Evolutionary conservation across 768 basidiomycete species (phyloP), one percentile per base, ranked within the genome.

Genomic region (Galerina marginata): DNA sequence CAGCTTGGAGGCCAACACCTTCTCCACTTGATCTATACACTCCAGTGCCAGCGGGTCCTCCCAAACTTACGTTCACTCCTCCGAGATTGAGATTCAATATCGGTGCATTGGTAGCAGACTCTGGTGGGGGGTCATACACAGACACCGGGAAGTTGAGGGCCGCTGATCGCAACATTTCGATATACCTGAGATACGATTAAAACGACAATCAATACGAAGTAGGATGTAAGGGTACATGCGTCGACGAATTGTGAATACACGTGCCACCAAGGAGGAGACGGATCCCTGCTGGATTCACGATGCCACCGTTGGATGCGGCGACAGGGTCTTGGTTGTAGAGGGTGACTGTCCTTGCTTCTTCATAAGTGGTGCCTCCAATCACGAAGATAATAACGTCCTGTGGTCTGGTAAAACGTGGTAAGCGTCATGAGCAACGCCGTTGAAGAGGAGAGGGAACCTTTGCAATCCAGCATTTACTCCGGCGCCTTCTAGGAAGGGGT

Each of bases 301-400:
- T 76, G 39, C 79, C 78, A 16, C 79, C 79, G 59, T 76, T 79
- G n/a, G 83, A 75, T 14, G 79, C 76, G 20, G 78, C 74, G 33
- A 79, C 72, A 14, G 87, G 79, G 65, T 95, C 93, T 71, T 95
- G 91, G 71, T 99, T 99, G 64, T 96, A 81, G 49, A 94, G 76
- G 6, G 93, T 85, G 11, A 99, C 84, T 0, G 91, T 83, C 63
- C 93, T 83, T 0, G 95, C 94, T 74, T 99, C 97, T 72, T 94
- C 96, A 68, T 97, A 99, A 0, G 97, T 99, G 29, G 94, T 88
- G 0, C 97, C 97, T 29, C 97, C 97, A 60, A 99, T 87, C 79
- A 99, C 90, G 76, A 99, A 99, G 59, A 99, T 80, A 59, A 99
- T 97, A 46, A 99, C 86, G 73, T 99, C 96, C 66, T 98, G 96